phyloP scores from a whole-genome alignment of 2,329 filamentous ascomycete genomes.

The Camillea tinctor region DNA sequence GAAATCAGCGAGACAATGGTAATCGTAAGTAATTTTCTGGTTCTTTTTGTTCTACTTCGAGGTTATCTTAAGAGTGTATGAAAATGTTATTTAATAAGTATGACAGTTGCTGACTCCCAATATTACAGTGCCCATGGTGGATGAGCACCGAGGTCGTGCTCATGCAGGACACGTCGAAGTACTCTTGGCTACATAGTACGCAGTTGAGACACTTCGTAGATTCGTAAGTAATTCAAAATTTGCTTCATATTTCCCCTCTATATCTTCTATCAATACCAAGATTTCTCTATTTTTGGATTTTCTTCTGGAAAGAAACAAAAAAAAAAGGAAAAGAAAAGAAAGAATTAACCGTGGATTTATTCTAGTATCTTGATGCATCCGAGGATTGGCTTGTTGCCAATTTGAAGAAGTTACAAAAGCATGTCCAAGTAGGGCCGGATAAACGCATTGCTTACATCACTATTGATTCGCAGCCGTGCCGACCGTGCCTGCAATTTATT shows the following conservation, averaged over 20 bases:
- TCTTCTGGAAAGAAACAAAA: too few species aligned
- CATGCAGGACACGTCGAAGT: slow-evolving; percentile 21
- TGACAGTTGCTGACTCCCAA: too few species aligned
- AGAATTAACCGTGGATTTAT: too few species aligned
- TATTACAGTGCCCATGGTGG: too few species aligned
- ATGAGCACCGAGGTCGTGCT: slow-evolving; percentile 19
- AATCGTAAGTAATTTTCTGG: too few species aligned
- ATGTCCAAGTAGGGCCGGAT: slow-evolving; percentile 4
- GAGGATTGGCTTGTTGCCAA: slow-evolving; percentile 10
- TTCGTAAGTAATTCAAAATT: not conserved
- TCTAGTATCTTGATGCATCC: not conserved
- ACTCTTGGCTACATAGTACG: not conserved
- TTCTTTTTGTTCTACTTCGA: too few species aligned
- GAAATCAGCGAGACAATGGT: slow-evolving; percentile 20
- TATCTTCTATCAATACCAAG: too few species aligned
- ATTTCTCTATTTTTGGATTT: too few species aligned
- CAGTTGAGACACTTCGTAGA: not conserved
- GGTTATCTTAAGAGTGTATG: too few species aligned
- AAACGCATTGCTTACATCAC: slow-evolving; percentile 15
- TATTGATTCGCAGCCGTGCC: slow-evolving; percentile 24
- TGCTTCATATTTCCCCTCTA: too few species aligned
- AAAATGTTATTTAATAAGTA: too few species aligned
- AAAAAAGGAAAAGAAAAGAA: too few species aligned
- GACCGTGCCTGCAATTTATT: slow-evolving; percentile 20
- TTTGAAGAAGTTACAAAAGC: slow-evolving; percentile 8